A percentile compares a stretch with the other conserved stretches of the same genome.
phyloP scores from a whole-genome alignment of 75 land plant species.

The Pinus tabuliformis region DNA sequence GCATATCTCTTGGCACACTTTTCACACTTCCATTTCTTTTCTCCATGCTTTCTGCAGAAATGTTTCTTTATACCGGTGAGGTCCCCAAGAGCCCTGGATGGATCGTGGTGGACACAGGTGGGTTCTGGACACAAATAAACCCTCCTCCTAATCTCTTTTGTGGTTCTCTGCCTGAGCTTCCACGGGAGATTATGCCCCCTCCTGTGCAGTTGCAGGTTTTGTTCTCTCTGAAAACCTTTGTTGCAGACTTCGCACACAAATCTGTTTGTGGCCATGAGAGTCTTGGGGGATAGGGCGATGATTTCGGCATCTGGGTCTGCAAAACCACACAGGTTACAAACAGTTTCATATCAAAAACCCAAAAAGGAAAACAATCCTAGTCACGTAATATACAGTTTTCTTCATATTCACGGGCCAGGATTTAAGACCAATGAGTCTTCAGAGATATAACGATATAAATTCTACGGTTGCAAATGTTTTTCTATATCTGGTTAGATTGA shows the following conservation, averaged over 20 bases:
- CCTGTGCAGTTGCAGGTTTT: constrained; percentile 84
- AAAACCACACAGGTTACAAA: background rate
- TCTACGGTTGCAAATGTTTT: background rate
- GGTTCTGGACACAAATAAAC: constrained; percentile 85
- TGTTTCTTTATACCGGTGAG: constrained; percentile 81
- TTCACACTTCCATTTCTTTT: constrained; percentile 87
- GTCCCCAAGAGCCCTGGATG: constrained; percentile 75
- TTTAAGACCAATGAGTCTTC: background rate
- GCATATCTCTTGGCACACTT: constrained; percentile 81
- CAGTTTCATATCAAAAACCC: too few species aligned
- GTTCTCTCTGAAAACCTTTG: constrained; percentile 82
- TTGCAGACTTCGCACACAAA: constrained; percentile 87
- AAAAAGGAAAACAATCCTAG: too few species aligned
- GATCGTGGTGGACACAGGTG: constrained; percentile 77
- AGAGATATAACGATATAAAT: background rate
- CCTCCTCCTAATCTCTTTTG: constrained; percentile 59
- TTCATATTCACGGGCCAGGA: background rate
- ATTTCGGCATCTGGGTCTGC: constrained; percentile 93
- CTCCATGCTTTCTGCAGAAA: constrained; percentile 75
- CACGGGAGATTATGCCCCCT: constrained; percentile 88
- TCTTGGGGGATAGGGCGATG: constrained; percentile 85
- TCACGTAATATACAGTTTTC: too few species aligned
- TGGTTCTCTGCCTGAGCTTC: constrained; percentile 77
- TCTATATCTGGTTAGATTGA: background rate
- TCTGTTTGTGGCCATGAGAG: constrained; percentile 88